Conservation (phyloP, 139 green algal genomes). For the Monoraphidium neglectum region DNA sequence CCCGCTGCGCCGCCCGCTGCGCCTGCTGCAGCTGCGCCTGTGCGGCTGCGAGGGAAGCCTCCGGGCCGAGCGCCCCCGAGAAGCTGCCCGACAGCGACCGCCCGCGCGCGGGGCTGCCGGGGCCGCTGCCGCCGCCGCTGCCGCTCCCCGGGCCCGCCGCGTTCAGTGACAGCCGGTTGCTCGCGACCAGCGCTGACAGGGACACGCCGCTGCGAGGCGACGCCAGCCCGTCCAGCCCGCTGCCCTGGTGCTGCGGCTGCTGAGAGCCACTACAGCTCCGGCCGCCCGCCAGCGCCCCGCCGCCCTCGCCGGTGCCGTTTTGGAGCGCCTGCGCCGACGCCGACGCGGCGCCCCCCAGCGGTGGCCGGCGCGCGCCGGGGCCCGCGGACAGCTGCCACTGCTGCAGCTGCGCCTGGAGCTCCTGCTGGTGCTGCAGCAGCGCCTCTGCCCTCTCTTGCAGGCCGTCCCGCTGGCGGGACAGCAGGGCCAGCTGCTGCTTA, state of each 20-base stretch:
- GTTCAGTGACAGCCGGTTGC: too few relatives aligned
- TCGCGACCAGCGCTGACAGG: too few relatives aligned
- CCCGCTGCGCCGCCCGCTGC: constrained; percentile 29
- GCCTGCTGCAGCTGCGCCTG: constrained; percentile 1
- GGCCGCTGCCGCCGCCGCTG: background rate
- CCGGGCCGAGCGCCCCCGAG: background rate
- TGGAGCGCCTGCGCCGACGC: background rate
- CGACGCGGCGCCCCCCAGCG: background rate
- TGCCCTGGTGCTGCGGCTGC: background rate
- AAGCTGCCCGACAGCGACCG: constrained; percentile 21
- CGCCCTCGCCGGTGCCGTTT: background rate
- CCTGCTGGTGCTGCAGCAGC: constrained; percentile 24
- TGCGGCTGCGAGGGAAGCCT: background rate
- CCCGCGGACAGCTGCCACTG: too few relatives aligned
- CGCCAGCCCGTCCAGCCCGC: too few relatives aligned
- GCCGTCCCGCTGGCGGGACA: constrained; percentile 3
- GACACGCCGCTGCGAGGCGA: too few relatives aligned
- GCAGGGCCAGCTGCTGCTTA: constrained; percentile 16
- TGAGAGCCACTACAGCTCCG: background rate
- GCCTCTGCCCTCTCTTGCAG: constrained; percentile 8
- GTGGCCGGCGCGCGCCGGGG: too few relatives aligned
- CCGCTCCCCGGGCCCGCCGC: background rate
- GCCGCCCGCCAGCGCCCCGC: too few relatives aligned
- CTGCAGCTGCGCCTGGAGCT: constrained; percentile 16
- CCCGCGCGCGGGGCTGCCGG: background rate